Evolutionary conservation across 2,329 filamentous ascomycete species (phyloP), one percentile per base, ranked within the genome.

Genomic region (Ampelomyces quisqualis): DNA sequence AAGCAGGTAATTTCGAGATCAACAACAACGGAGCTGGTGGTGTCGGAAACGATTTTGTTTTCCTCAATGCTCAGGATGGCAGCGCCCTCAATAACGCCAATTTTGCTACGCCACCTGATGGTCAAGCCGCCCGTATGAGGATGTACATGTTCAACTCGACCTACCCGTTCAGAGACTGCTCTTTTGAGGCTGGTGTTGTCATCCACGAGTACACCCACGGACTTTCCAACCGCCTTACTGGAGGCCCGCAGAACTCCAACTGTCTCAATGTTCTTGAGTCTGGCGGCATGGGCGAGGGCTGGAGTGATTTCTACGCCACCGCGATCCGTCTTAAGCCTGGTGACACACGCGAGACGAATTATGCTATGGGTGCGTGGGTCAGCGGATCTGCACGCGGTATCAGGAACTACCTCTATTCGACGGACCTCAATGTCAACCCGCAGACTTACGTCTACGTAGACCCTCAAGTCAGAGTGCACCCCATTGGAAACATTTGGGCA

Each of bases 161-260:
- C 5, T 73, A 61, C 0, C 77, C 77, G 0, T 57, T 69, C 39
- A 71, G 78, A 5, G 79, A 82, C 60, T 74, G 73, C 43, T 64
- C 72, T n/a, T 82, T 83, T 48, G 79, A 83, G 33, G 74, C 77
- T 5, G 76, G 77, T 41, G 77, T 83, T 13, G 71, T 84, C 15
- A 76, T 83, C 45, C 80, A 83, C 67, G 58, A 67, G 43, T 64
- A 61, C 48, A 65, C 64, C 0, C 65, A 68, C 52, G 69, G 70
- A 13, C 57, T 82, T 7, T 80, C 77, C 10, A 81, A 70, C 63
- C 78, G 79, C 27, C 70, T 82, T 19, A 82, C 79, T 0, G 79
- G 79, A 34, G 79, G 79, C 1, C 78, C 79, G 0, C 65, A 69
- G 31, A 82, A 81, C 69, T 58, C 66, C 5, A 68, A 63, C 34